phyloP scores from a whole-genome alignment of 257 asterid species.

The Solanum sejunctum region DNA sequence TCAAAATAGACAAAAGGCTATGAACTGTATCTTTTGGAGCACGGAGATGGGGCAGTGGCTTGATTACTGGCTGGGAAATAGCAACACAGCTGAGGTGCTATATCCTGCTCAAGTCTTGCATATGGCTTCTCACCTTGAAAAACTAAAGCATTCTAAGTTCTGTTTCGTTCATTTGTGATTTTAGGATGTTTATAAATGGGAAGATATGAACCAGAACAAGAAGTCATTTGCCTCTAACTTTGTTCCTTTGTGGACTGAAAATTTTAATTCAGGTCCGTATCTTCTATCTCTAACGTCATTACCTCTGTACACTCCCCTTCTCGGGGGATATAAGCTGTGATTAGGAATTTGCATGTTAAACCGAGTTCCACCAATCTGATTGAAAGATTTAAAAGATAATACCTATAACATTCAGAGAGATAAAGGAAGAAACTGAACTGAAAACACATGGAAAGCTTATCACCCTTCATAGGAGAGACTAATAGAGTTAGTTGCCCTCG shows the following conservation, averaged over 20 bases:
- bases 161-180: not conserved
- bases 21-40: slow-evolving; percentile 63
- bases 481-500: not conserved
- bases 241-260: slow-evolving; percentile 61
- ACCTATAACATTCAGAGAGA: not conserved
- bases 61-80: slow-evolving; percentile 62
- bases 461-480: not conserved
- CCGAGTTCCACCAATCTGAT: not conserved
- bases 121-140: not conserved
- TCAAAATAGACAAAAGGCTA: slow-evolving; percentile 46
- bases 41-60: slow-evolving; percentile 69
- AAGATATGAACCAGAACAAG: slow-evolving; percentile 29
- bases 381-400: not conserved
- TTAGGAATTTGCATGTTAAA: not conserved
- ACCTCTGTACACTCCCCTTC: not conserved
- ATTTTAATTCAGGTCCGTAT: slow-evolving; percentile 52
- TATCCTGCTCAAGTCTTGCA: not conserved
- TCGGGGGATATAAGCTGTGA: not conserved
- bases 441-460: not conserved
- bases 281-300: not conserved
- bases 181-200: slow-evolving; percentile 49
- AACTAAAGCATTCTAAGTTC: not conserved
- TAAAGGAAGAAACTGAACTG: not conserved
- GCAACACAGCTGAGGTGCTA: slow-evolving; percentile 22
- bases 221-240: not conserved